Percentiles rank a stretch among this genome's conserved stretches.
Conservation (phyloP, 495 filamentous ascomycete genomes). For the Penicillium simplicissimum region DNA sequence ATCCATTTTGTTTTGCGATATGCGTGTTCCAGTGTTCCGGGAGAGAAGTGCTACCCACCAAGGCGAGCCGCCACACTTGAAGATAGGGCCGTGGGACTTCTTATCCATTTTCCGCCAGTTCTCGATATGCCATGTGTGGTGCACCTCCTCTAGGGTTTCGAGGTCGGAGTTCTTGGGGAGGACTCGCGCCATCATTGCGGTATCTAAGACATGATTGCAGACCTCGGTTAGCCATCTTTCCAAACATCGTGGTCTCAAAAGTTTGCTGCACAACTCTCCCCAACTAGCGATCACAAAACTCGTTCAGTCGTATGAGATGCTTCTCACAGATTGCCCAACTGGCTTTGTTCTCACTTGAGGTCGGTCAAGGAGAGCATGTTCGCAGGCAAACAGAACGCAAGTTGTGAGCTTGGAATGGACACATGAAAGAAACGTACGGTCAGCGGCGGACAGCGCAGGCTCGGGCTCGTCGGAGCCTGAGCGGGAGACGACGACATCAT, state of each 20-base stretch:
- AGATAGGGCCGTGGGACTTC: constrained; percentile 84
- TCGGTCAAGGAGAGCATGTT: neutral
- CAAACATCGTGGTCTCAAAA: neutral
- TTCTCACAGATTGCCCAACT: neutral
- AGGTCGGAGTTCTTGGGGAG: constrained; percentile 73
- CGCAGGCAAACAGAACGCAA: constrained; percentile 10
- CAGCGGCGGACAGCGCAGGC: constrained; percentile 61
- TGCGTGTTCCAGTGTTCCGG: neutral
- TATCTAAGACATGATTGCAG: constrained; percentile 52
- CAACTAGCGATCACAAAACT: neutral
- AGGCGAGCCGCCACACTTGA: constrained; percentile 82
- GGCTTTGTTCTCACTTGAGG: neutral
- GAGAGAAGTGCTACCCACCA: constrained; percentile 59
- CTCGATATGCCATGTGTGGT: constrained; percentile 83
- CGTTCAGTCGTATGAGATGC: neutral
- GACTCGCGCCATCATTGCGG: constrained; percentile 78
- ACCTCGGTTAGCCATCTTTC: constrained; percentile 22
- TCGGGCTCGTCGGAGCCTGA: constrained; percentile 58
- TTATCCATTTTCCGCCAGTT: constrained; percentile 71
- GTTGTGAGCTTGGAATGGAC: constrained; percentile 5
- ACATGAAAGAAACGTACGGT: constrained; percentile 57
- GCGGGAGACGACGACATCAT: constrained; percentile 82
- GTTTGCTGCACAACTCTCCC: neutral
- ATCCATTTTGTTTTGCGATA: neutral
- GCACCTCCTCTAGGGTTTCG: constrained; percentile 66